These are phyloP conservation scores for Parasitella parasitica DNA, from an alignment of 371 early-diverging fungal species.

Conservation along the genomic window DNA sequence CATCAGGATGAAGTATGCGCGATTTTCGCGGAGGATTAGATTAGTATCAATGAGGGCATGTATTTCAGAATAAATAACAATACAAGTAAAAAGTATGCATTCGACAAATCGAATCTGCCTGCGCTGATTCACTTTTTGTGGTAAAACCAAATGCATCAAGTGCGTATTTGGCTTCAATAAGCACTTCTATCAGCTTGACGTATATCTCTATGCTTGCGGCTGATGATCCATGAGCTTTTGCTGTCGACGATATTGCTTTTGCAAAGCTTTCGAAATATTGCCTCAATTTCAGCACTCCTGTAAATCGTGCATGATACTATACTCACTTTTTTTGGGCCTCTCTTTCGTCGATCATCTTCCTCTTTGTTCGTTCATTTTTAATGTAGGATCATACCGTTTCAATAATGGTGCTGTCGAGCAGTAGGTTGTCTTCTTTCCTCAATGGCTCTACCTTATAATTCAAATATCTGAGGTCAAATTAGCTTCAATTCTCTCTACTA, in stretches of 20 bases:
- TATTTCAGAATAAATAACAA: too few species aligned
- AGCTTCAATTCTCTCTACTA: slow-evolving; percentile 49
- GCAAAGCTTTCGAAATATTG: background rate
- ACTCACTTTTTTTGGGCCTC: slow-evolving; percentile 1
- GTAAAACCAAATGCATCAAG: slow-evolving; percentile 88
- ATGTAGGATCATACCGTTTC: slow-evolving; percentile 75
- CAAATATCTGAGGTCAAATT: slow-evolving; percentile 51
- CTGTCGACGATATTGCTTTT: background rate
- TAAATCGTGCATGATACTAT: background rate
- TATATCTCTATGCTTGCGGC: slow-evolving; percentile 47
- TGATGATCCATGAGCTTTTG: background rate
- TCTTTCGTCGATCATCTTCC: background rate
- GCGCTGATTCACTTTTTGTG: slow-evolving; percentile 71
- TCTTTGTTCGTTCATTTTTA: background rate
- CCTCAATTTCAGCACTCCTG: background rate
- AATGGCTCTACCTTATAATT: slow-evolving; percentile 75
- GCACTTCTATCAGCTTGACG: slow-evolving; percentile 79
- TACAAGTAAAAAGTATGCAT: too few species aligned
- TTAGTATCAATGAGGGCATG: slow-evolving; percentile 13
- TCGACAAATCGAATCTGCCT: too few species aligned
- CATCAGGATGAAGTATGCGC: background rate
- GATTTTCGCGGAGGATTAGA: slow-evolving; percentile 19
- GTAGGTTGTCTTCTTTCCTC: slow-evolving; percentile 84
- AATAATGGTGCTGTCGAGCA: slow-evolving; percentile 86
- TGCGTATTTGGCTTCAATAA: slow-evolving; percentile 87